These are phyloP conservation scores for Zanthoxylum bungeanum DNA, from an alignment of 345 rosid species.

Conservation along the genomic window DNA sequence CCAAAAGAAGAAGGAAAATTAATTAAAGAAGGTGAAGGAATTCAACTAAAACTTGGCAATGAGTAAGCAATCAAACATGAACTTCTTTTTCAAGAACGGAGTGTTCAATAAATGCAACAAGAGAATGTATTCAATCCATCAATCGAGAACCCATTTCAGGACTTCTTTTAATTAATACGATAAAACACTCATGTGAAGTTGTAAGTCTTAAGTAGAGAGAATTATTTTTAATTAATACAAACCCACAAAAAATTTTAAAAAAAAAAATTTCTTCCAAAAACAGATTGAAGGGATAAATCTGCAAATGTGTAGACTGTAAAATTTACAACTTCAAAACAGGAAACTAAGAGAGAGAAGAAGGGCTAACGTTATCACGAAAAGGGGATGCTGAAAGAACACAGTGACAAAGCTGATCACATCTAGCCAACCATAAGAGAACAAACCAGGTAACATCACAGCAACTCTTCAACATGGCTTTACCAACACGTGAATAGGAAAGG, in stretches of 20 bases:
- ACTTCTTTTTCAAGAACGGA: slow-evolving; percentile 33
- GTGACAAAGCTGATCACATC: slow-evolving; percentile 28
- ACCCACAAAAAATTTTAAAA: background rate
- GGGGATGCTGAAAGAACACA: slow-evolving; percentile 26
- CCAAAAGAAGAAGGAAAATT: background rate
- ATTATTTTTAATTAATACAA: background rate
- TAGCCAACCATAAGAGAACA: slow-evolving; percentile 53
- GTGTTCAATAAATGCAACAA: slow-evolving; percentile 56
- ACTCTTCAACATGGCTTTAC: slow-evolving; percentile 26
- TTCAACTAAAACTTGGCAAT: slow-evolving; percentile 25
- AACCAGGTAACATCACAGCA: slow-evolving; percentile 48
- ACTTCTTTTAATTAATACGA: background rate
- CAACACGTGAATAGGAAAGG: slow-evolving; percentile 63
- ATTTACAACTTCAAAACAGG: background rate
- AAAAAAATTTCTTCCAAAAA: background rate
- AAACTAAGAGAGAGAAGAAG: no score
- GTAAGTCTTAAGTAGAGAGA: background rate
- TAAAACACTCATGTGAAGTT: background rate
- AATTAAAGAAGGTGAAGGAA: slow-evolving; percentile 27
- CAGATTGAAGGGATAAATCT: background rate
- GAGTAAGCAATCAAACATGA: slow-evolving; percentile 35
- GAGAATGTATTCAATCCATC: no score
- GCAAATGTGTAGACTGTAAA: background rate
- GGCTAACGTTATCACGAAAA: slow-evolving; percentile 30
- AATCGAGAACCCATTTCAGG: slow-evolving; percentile 17